Conservation (phyloP, 2,329 filamentous ascomycete genomes). For the Fusarium piperis region DNA sequence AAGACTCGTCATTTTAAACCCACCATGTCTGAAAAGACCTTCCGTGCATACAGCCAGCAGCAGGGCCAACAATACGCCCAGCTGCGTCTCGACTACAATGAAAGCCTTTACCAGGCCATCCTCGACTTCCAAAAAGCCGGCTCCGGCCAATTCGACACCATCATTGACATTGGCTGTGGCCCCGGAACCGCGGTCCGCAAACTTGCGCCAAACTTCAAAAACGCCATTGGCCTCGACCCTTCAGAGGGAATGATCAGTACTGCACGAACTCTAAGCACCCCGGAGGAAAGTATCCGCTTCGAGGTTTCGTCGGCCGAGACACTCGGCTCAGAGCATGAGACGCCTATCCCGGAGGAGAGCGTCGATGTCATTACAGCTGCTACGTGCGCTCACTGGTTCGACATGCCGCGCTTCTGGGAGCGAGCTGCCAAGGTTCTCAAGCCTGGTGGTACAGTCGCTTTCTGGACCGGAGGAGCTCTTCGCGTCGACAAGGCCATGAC, state of each 20-base stretch:
- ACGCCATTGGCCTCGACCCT: conserved; percentile 61
- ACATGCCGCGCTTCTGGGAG: conserved; percentile 61
- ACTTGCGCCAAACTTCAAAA: conserved; percentile 57
- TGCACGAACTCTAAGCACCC: conserved; percentile 51
- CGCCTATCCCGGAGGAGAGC: conserved; percentile 44
- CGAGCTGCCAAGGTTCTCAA: conserved; percentile 57
- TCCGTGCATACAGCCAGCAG: conserved; percentile 53
- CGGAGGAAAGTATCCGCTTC: conserved; percentile 52
- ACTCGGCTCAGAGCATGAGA: conserved; percentile 46
- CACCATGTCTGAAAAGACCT: conserved; percentile 46
- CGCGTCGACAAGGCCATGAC: conserved; percentile 47
- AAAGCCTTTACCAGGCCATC: conserved; percentile 57
- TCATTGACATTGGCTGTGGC: conserved; percentile 67
- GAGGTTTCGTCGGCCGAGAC: conserved; percentile 54
- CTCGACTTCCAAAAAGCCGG: conserved; percentile 57
- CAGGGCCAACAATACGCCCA: conserved; percentile 57
- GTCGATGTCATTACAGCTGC: conserved; percentile 63
- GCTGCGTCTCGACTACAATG: conserved; percentile 54
- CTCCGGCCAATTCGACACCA: conserved; percentile 52
- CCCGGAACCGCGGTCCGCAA: conserved; percentile 60
- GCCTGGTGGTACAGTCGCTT: conserved; percentile 63
- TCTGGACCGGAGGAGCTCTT: conserved; percentile 55
- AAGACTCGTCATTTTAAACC: not conserved
- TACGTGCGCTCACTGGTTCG: conserved; percentile 67
- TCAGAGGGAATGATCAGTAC: conserved; percentile 62